These are phyloP conservation scores for Diplotaxis tenuifolia DNA, from an alignment of 345 rosid genomes.

Conservation along the genomic window DNA sequence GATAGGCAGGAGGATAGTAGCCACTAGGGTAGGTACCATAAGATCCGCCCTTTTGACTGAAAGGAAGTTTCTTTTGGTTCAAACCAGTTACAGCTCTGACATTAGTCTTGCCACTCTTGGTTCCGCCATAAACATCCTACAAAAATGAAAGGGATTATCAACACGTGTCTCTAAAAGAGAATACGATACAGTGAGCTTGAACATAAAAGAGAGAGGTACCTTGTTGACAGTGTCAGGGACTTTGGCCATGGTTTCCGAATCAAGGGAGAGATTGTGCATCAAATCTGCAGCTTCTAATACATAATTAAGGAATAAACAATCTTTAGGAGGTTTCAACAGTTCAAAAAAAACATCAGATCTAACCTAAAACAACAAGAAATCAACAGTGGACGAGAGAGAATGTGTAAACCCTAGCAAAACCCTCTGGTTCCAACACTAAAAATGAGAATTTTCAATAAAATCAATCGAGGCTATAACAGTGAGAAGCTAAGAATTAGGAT, in stretches of 20 bases:
- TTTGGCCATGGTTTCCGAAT: neutral
- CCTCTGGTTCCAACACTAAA: neutral
- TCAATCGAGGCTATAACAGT: neutral
- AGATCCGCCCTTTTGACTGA: constrained; percentile 42
- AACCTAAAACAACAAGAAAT: neutral
- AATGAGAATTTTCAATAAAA: neutral
- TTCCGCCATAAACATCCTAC: constrained; percentile 10
- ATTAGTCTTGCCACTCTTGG: neutral
- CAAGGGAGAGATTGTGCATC: constrained; percentile 7
- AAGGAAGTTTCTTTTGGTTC: constrained; percentile 38
- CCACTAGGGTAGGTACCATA: constrained; percentile 39
- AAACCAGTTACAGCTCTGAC: constrained; percentile 2
- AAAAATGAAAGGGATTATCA: neutral
- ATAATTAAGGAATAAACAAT: constrained; percentile 3
- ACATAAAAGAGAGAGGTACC: neutral
- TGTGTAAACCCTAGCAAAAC: neutral
- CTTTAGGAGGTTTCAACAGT: neutral
- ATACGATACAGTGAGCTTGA: neutral
- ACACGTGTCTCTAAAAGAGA: neutral
- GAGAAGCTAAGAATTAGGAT: neutral
- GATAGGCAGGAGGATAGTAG: constrained; percentile 39
- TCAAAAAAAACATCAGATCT: neutral
- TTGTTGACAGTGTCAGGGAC: constrained; percentile 3
- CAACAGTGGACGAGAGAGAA: neutral
- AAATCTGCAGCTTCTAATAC: constrained; percentile 9